A percentile compares a stretch with the other conserved stretches of the same genome.
Conservation (phyloP, 495 filamentous ascomycete species). For the Neurospora sp. region DNA sequence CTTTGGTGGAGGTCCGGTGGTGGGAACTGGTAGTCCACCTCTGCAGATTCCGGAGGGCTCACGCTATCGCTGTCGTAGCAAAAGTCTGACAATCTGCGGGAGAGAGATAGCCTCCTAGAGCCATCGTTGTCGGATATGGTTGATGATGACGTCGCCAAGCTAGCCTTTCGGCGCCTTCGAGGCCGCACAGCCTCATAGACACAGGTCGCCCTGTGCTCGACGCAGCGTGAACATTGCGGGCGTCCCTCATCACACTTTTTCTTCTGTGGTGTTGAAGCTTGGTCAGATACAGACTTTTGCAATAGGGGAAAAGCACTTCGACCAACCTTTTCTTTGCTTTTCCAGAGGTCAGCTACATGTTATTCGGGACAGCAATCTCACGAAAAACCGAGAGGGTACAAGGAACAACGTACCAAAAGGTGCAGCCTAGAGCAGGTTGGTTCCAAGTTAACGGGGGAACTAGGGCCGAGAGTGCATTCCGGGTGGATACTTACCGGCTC, state of each 20-base stretch:
- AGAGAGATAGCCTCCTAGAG: background rate
- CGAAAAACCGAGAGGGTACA: background rate
- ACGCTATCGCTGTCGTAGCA: constrained; percentile 10
- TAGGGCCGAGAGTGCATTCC: background rate
- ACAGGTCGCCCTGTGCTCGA: constrained; percentile 42
- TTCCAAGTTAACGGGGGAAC: constrained; percentile 4
- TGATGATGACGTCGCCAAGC: constrained; percentile 7
- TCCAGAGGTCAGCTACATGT: constrained; percentile 6
- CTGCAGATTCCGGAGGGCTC: constrained; percentile 3
- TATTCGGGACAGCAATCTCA: background rate
- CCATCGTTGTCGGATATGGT: background rate
- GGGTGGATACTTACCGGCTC: constrained; percentile 43
- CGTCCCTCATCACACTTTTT: constrained; percentile 57
- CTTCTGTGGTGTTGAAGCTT: constrained; percentile 31
- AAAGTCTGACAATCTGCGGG: constrained; percentile 11
- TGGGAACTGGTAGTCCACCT: background rate
- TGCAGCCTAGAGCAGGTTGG: constrained; percentile 36
- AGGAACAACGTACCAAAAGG: constrained; percentile 40
- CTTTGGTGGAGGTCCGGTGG: background rate
- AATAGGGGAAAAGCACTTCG: background rate
- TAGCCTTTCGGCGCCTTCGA: constrained; percentile 42
- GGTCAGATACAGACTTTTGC: background rate
- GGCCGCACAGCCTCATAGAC: constrained; percentile 48
- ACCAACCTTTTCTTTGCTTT: constrained; percentile 29
- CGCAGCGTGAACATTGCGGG: constrained; percentile 47